Evolutionary conservation across 1,284 basidiomycete species (phyloP), one percentile per base, ranked within the genome.

Genomic region (Vanrija humicola): DNA sequence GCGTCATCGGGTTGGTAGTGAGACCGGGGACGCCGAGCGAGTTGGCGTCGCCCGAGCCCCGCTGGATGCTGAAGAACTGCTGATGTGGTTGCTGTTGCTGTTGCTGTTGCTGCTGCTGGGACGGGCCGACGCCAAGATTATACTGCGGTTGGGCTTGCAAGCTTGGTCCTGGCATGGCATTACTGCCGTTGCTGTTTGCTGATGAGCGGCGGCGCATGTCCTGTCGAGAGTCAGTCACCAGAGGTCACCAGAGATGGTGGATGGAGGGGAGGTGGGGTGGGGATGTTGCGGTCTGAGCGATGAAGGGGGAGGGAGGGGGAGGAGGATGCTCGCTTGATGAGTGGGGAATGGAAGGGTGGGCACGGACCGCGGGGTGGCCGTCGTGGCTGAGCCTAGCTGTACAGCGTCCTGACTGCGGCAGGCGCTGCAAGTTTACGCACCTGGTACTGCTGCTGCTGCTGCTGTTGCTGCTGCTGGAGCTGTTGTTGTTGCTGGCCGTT

Each of bases 21-120:
- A 18, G 21, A 6, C 23, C n/a, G 23, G 38, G 3, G 38, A 12
- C 38, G 38, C 26, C 10, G 38, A 25, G 21, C 40, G 47, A 16
- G 47, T 26, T 26, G 38, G 47, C 25, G 47, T 39, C 14, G 18
- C 21, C 15, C 34, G 34, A 34, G 12, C 34, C 34, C 9, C 34
- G 34, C 34, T 34, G 34, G 34, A 34, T 34, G 34, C 14, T 50
- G 28, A 43, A 26, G 28, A 43, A 28, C 40, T 10, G 19, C 45
- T 39, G 21, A 2, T 23, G 21, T 23, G 2, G 21, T 23, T 23
- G 21, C 21, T 23, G 21, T 23, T 23, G 21, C 21, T 46, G 46
- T 25, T 48, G 46, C 14, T 48, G 46, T n/a, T 47, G 43, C 38
- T 29, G 52, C 34, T 51, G 52, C 34, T 49, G 46, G 16, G 34